Evolutionary conservation across 2,329 filamentous ascomycete species (phyloP), one percentile per base, ranked within the genome.

Genomic region (Diplodia corticola): DNA sequence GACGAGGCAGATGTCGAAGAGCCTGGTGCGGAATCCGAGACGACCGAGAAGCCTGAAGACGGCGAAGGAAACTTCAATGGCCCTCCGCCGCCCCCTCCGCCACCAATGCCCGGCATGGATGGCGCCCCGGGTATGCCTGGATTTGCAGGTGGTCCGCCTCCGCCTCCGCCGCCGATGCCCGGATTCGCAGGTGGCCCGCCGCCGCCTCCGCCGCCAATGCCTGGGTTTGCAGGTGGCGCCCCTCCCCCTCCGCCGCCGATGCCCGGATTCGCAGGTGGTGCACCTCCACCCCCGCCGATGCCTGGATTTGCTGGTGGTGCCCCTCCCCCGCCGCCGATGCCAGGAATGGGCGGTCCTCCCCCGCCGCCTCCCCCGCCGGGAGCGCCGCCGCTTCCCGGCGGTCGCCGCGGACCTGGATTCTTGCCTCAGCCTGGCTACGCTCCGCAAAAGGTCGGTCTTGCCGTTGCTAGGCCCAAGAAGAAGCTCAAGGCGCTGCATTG

Each of bases 401-500:
- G 78, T 24, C 84, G 82, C 76, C 80, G 82, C 68, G 91, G 91
- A 7, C 68, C 68, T 49, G 89, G 92, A 69, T 97, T 91, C 80
- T 80, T 97, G 69, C 85, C 88, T 55, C 86, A 89, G 69, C 83
- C 87, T 70, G 83, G 85, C 35, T 82, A 83, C 66, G 80, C 82
- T 5, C 75, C 84, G 15, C 80, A 87, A 24, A 85, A 87, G 7
- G 83, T 92, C 71, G 88, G 89, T 50, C 80, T 96, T 72, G 89
- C 92, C 40, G 91, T 93, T 68, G 91, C 93, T 63, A 85, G 94
- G 72, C 93, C 95, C 24, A 98, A 97, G 86, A 98, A 97, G 88
- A 99, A 98, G 84, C 92, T 99, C 79, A 99, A 99, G 87, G 94
- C 94, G 67, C 85, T 99, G 71, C 95, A 99, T 81, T 98, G 95